Percentiles rank a stretch among this genome's conserved stretches.
These are phyloP conservation scores for Sarcodon sp. DNA, from an alignment of 768 basidiomycete species.

Conservation along the genomic window DNA sequence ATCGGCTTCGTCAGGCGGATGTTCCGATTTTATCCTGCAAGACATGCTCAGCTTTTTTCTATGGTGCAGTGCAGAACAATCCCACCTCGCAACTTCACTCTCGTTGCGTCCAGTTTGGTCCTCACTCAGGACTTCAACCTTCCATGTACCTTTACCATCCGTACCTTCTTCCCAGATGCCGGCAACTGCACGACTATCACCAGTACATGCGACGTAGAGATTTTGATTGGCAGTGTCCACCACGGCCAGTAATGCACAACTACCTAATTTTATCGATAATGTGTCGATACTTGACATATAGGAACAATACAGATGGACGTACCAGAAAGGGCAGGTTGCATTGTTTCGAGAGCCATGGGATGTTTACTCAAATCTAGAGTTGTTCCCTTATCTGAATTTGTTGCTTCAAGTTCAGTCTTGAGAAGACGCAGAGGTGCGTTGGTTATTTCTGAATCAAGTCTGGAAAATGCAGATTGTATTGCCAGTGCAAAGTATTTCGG, in stretches of 20 bases:
- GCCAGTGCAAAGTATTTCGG: conserved; percentile 47
- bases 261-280: conserved; percentile 34
- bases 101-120: conserved; percentile 93
- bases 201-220: conserved; percentile 84
- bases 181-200: conserved; percentile 92
- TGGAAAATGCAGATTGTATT: conserved; percentile 65
- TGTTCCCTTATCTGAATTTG: conserved; percentile 30
- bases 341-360: conserved; percentile 54
- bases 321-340: conserved; percentile 80
- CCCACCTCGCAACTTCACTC: conserved; percentile 71
- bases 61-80: conserved; percentile 1
- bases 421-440: conserved; percentile 67
- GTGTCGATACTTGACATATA: conserved; percentile 6
- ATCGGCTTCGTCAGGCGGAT: conserved; percentile 62
- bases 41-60: not conserved
- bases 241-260: conserved; percentile 82
- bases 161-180: conserved; percentile 72
- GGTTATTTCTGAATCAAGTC: conserved; percentile 78
- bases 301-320: conserved; percentile 4
- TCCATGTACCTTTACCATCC: conserved; percentile 68
- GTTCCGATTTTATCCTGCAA: conserved; percentile 64
- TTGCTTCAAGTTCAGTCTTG: conserved; percentile 38
- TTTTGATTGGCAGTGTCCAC: conserved; percentile 77
- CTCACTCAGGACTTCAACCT: conserved; percentile 86
- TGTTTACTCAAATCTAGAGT: conserved; percentile 60